phyloP scores from a whole-genome alignment of 1,139 yeast genomes.

The Pneumocystis jirovecii region DNA sequence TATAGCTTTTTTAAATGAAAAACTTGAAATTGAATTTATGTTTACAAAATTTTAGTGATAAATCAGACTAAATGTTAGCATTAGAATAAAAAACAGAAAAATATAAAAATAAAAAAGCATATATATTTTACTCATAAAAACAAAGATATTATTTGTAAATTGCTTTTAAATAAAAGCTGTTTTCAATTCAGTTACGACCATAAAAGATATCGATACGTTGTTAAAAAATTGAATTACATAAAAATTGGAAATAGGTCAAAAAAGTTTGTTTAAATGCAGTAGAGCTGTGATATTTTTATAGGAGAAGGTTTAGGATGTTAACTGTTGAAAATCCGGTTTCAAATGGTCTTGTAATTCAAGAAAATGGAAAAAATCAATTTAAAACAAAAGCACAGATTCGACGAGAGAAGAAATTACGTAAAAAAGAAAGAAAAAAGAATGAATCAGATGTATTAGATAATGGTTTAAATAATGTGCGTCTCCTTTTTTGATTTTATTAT shows the following conservation, averaged over 20 bases:
- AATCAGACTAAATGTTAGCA: no score
- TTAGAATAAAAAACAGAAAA: no score
- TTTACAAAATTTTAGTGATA: no score
- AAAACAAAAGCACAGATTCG: background rate
- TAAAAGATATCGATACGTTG: background rate
- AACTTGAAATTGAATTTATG: no score
- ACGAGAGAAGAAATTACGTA: background rate
- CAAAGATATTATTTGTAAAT: no score
- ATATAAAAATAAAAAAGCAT: no score
- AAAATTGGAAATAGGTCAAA: background rate
- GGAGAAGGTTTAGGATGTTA: background rate
- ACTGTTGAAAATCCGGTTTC: background rate
- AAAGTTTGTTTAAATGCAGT: background rate
- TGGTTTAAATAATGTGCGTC: background rate
- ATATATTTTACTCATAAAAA: no score
- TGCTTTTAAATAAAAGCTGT: no score
- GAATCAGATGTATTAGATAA: background rate
- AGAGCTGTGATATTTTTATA: background rate
- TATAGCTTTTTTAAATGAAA: no score
- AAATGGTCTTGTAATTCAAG: background rate
- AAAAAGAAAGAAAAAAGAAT: background rate
- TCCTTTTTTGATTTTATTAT: background rate
- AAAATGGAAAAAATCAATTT: background rate
- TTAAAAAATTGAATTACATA: background rate
- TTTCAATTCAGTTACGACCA: no score